Evolutionary conservation across 345 rosid species (phyloP), one percentile per base, ranked within the genome.

Genomic region (Turritis glabra): DNA sequence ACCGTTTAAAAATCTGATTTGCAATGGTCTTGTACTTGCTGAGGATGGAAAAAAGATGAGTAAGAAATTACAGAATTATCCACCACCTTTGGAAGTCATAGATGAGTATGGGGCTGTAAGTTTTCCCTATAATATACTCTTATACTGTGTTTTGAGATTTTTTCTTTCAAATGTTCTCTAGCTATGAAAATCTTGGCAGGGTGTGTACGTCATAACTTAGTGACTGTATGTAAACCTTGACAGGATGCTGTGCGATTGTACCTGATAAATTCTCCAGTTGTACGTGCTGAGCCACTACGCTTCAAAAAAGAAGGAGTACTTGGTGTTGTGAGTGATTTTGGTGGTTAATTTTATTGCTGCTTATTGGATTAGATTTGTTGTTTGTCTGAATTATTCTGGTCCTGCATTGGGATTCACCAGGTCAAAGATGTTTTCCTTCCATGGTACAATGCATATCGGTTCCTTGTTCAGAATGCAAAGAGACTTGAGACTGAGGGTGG

Each of bases 381-480:
- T 53, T 46, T 68, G 1, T 12, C 69, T 74, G 67, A 79, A 41
- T 44, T n/a, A 41, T 46, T 67, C 50, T 69, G 53, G 54, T 35
- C 32, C 14, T 50, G 47, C 25, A 72, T 67, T 78, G 54, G 21
- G 41, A 50, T 52, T 61, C 68, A 25, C 77, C 82, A 95, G 98
- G 99, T 95, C 74, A 96, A 90, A 83, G 99, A 92, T 82, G 98
- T 96, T 52, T 92, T 96, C 82, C 99, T 96, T 78, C 99, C 99
- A 29, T 96, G 97, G 99, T 96, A 96, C 82, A 96, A 96, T 86
- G 99, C 99, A 9, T 90, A 89, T 81, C 85, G 99, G 80, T 96
- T 96, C 75, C 90, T 96, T 65, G 97, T 96, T 67, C 99, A 96
- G 85, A 96, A 96, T 80, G 93, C 97, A 21, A 92, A 89, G 83